phyloP scores from a whole-genome alignment of 2,329 filamentous ascomycete species.

The Cercospora berteroae region DNA sequence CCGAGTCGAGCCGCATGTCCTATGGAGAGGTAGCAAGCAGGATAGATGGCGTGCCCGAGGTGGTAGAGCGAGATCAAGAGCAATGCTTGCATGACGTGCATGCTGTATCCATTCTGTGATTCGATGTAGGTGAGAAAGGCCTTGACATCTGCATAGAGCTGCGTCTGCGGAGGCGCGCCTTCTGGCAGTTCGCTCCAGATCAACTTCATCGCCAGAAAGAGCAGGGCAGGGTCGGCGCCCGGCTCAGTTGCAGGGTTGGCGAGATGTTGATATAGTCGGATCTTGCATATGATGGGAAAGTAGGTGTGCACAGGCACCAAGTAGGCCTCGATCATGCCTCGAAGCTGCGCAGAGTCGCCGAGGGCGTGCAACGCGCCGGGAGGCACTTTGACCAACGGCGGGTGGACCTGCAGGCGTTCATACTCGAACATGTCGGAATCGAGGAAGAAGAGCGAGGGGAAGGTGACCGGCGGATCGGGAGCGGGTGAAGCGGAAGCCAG shows the following conservation, averaged over 20 bases:
- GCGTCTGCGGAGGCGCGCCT: background rate
- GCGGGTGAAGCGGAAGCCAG: too few species aligned
- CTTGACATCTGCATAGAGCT: background rate
- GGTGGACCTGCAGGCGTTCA: constrained; percentile 38
- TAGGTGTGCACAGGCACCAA: constrained; percentile 45
- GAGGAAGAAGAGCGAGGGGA: too few species aligned
- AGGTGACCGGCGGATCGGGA: too few species aligned
- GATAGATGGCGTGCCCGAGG: background rate
- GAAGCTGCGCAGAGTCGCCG: constrained; percentile 41
- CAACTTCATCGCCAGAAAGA: background rate
- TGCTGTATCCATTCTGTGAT: background rate
- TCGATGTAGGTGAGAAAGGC: background rate
- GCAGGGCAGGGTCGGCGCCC: background rate
- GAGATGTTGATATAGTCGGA: constrained; percentile 42
- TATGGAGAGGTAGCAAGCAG: background rate
- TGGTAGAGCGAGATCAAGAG: background rate
- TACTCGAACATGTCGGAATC: too few species aligned
- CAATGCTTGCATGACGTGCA: background rate
- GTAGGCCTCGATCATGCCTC: constrained; percentile 43
- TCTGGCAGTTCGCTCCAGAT: background rate
- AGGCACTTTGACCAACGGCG: constrained; percentile 43
- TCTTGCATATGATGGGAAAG: constrained; percentile 51
- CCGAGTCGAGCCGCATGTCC: background rate
- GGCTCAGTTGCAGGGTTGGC: background rate
- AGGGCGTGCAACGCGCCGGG: constrained; percentile 39